Evolutionary conservation across 805 yeast genomes (phyloP).

Genomic region (Pichia exigua): DNA sequence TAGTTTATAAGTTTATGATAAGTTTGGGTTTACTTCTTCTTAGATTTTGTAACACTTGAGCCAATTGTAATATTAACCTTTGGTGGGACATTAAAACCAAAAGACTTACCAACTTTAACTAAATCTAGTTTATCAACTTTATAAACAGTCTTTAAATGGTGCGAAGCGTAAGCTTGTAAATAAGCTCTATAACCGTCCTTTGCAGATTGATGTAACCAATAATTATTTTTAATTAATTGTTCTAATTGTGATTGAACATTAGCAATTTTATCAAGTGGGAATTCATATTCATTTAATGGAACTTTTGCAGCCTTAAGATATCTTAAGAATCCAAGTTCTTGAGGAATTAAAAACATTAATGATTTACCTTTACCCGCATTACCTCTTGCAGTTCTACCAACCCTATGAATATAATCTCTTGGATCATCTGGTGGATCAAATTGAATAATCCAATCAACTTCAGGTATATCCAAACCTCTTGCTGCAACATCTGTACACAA

Average conservation of each 20-base stretch:
- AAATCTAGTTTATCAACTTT: constrained; percentile 92
- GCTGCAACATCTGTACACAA: constrained; percentile 99
- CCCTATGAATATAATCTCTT: constrained; percentile 97
- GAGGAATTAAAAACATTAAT: constrained; percentile 89
- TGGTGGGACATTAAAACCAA: constrained; percentile 93
- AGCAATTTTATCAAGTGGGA: constrained; percentile 89
- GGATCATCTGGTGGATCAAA: constrained; percentile 99
- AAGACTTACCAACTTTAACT: constrained; percentile 90
- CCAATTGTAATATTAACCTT: constrained; percentile 95
- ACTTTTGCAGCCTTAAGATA: constrained; percentile 95
- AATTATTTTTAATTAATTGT: constrained; percentile 84
- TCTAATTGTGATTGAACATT: constrained; percentile 92
- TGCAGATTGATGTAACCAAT: constrained; percentile 91
- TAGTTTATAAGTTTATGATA: neutral
- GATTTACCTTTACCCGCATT: constrained; percentile 84
- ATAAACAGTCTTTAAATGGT: constrained; percentile 91
- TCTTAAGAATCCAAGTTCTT: constrained; percentile 88
- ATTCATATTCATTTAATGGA: constrained; percentile 94
- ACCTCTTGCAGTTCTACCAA: constrained; percentile 98
- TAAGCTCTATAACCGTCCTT: constrained; percentile 96
- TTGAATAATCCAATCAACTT: constrained; percentile 98
- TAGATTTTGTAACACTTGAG: constrained; percentile 45
- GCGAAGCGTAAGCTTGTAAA: constrained; percentile 95
- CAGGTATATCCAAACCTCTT: constrained; percentile 96
- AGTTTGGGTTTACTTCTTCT: neutral